Evolutionary conservation across 345 rosid genomes (phyloP).

Genomic region (Heritiera fomes): DNA sequence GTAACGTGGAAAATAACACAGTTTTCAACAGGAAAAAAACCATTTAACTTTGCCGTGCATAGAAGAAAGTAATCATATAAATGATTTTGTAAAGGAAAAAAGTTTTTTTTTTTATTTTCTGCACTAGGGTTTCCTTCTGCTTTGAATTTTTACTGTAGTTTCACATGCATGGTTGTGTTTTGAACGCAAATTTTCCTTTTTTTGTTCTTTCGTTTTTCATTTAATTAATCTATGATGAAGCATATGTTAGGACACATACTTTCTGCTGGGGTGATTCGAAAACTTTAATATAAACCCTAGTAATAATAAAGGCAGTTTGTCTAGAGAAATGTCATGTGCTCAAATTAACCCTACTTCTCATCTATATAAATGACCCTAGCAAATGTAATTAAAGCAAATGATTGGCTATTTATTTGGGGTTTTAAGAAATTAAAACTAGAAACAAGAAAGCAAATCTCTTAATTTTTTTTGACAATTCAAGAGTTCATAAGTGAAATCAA

Average conservation of each 20-base stretch:
- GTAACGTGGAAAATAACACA: background rate
- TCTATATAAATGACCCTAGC: too few relatives aligned
- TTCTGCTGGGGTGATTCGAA: too few relatives aligned
- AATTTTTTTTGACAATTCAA: too few relatives aligned
- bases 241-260: too few relatives aligned
- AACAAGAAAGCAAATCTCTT: too few relatives aligned
- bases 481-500: too few relatives aligned
- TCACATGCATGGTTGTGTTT: background rate
- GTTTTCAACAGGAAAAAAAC: slow-evolving; percentile 21
- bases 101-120: background rate
- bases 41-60: background rate
- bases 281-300: too few relatives aligned
- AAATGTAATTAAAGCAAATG: too few relatives aligned
- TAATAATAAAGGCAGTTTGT: too few relatives aligned
- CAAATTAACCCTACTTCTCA: background rate
- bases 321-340: background rate
- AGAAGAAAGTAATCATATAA: background rate
- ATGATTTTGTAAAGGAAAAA: background rate
- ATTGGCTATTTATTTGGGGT: too few relatives aligned
- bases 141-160: background rate
- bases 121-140: background rate
- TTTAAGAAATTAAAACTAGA: too few relatives aligned
- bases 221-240: too few relatives aligned
- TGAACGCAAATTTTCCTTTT: background rate
- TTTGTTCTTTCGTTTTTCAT: background rate